These are phyloP conservation scores for Penicillium psychrosexuale DNA, from an alignment of 2,329 filamentous ascomycete species.

Conservation along the genomic window DNA sequence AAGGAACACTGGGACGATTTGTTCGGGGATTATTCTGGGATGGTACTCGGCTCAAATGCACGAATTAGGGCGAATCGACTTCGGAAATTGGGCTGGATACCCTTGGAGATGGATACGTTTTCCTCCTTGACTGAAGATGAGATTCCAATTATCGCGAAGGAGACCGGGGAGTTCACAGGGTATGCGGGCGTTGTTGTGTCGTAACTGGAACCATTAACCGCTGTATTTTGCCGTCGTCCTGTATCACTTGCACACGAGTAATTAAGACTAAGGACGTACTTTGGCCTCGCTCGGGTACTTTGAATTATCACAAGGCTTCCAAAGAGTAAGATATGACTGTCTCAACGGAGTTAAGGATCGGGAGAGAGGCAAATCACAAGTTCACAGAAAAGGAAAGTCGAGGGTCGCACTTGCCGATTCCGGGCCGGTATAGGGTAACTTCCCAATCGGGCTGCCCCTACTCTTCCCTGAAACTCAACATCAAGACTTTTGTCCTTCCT, in stretches of 20 bases:
- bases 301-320: background rate
- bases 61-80: slow-evolving; percentile 1
- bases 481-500: background rate
- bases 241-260: background rate
- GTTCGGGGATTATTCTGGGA: background rate
- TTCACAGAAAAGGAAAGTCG: background rate
- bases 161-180: slow-evolving; percentile 2
- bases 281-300: background rate
- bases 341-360: too few species aligned
- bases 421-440: slow-evolving; percentile 21
- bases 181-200: slow-evolving; percentile 3
- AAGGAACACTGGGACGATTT: background rate
- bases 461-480: background rate
- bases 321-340: background rate
- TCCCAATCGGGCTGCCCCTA: background rate
- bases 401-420: slow-evolving; percentile 14
- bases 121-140: slow-evolving; percentile 5
- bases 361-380: background rate
- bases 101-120: slow-evolving; percentile 4
- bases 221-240: background rate
- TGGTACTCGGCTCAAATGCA: slow-evolving; percentile 6
- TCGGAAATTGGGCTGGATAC: slow-evolving; percentile 8
- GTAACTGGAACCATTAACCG: background rate
- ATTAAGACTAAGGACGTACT: background rate
- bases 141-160: slow-evolving; percentile 4